These are phyloP conservation scores for Leccinum ponderosum DNA, from an alignment of 1,284 basidiomycete genomes.

Conservation along the genomic window DNA sequence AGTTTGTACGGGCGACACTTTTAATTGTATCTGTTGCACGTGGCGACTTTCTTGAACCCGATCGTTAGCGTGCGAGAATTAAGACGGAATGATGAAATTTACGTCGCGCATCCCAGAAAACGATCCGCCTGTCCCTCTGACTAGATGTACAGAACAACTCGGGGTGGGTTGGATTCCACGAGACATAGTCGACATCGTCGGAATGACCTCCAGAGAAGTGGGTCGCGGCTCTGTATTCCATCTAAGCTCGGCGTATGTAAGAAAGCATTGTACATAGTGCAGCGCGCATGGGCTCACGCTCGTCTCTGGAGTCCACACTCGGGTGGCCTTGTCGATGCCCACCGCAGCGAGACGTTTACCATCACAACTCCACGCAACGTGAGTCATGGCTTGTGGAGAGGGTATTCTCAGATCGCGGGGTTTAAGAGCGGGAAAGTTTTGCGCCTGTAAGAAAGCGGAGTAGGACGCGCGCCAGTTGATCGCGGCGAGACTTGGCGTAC, in stretches of 20 bases:
- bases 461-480: conserved; percentile 10
- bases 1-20: conserved; percentile 59
- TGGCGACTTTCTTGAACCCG: conserved; percentile 59
- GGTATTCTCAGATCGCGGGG: conserved; percentile 71
- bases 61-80: conserved; percentile 14
- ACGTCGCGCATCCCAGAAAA: conserved; percentile 86
- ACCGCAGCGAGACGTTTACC: conserved; percentile 76
- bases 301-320: conserved; percentile 75
- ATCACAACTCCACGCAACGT: conserved; percentile 81
- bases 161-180: conserved; percentile 78
- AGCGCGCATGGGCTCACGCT: conserved; percentile 47
- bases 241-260: conserved; percentile 39
- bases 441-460: conserved; percentile 46
- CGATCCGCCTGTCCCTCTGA: conserved; percentile 67
- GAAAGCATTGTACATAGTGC: not conserved
- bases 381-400: conserved; percentile 63
- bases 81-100: conserved; percentile 8
- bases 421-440: conserved; percentile 75
- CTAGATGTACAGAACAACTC: conserved; percentile 78
- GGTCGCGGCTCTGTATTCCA: conserved; percentile 64
- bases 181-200: conserved; percentile 73
- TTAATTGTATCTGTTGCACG: conserved; percentile 57
- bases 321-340: conserved; percentile 74
- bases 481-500: conserved; percentile 44
- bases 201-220: conserved; percentile 67